Evolutionary conservation across 2,329 filamentous ascomycete species (phyloP), one percentile per base, ranked within the genome.

Genomic region (Clathrospora elynae): DNA sequence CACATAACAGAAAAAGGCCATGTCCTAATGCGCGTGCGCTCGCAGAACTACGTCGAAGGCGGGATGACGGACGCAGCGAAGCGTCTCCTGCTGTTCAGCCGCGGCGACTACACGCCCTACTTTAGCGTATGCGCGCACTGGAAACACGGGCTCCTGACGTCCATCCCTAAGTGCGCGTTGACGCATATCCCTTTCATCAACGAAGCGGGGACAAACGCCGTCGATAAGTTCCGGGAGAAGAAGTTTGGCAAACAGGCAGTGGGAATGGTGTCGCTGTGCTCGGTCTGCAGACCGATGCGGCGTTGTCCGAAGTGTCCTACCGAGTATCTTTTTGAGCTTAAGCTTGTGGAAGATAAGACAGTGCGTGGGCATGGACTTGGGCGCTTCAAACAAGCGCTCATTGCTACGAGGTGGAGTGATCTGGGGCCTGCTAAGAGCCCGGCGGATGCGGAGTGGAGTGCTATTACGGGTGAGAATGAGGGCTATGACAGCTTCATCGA

Each of bases 101-200:
- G 78, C 43, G 77, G 81, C 36, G 81, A 84, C 55, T 84, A 82
- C 64, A 77, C 72, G 38, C 82, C 82, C 0, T 85, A 79, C 60
- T 85, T 85, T 65, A 82, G 78, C 8, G 78, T 76, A 1, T 85
- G 82, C 53, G 74, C 79, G 2, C 82, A 85, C 61, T 85, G 82
- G 82, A 73, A 76, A 12, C 78, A 84, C 48, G 82, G 82, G 12
- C 72, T 81, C 23, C 68, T 85, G 11, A 83, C 82, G 72, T 73
- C 77, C 11, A 68, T 80, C 22, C 81, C 79, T 53, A 85, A 85
- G 66, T 85, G 82, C 58, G 80, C 81, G 3, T 67, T 85, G 8
- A 69, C 67, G 8, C 82, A 85, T 51, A 76, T 85, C 22, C 80
- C 80, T 0, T 64, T 71, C 0, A 69, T 72, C 5, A 28, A 26